Percentiles rank a stretch among this genome's conserved stretches.
Evolutionary conservation across 1,284 basidiomycete genomes (phyloP).

Genomic region (Exobasidium cylindrosporum): DNA sequence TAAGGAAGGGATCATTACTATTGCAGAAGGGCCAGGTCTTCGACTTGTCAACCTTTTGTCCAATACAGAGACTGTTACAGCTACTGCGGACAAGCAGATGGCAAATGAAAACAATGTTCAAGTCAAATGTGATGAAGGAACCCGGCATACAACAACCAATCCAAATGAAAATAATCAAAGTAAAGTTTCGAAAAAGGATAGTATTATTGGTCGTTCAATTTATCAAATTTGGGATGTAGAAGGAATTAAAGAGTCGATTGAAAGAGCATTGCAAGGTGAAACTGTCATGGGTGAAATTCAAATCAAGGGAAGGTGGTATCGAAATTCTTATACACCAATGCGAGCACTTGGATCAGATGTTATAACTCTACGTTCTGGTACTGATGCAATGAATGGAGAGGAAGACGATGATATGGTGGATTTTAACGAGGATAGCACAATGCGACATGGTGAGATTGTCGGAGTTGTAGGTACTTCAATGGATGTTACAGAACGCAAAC

Average conservation of each 20-base stretch:
- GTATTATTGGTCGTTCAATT: slow-evolving; percentile 42
- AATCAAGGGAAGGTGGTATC: slow-evolving; percentile 47
- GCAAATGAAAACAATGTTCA: not conserved
- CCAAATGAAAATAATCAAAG: slow-evolving; percentile 7
- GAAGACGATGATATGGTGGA: too few species aligned
- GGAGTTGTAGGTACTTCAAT: slow-evolving; percentile 55
- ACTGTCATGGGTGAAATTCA: slow-evolving; percentile 44
- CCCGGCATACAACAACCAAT: too few species aligned
- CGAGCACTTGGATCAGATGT: slow-evolving; percentile 29
- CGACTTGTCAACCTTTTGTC: slow-evolving; percentile 34
- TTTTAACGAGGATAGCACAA: too few species aligned
- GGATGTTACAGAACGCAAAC: slow-evolving; percentile 54
- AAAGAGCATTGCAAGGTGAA: slow-evolving; percentile 36
- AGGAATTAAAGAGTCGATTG: slow-evolving; percentile 33
- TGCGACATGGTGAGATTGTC: slow-evolving; percentile 39
- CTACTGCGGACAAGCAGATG: not conserved
- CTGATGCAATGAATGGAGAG: too few species aligned
- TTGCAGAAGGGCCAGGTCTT: slow-evolving; percentile 46
- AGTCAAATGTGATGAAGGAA: slow-evolving; percentile 5
- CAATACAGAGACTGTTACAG: slow-evolving; percentile 27
- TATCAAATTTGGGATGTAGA: slow-evolving; percentile 42
- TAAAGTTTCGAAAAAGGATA: slow-evolving; percentile 19
- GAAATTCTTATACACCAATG: slow-evolving; percentile 43
- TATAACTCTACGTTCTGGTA: too few species aligned
- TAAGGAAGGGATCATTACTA: slow-evolving; percentile 34